phyloP scores from a whole-genome alignment of 2,329 filamentous ascomycete genomes.

The Diaporthe sp. region DNA sequence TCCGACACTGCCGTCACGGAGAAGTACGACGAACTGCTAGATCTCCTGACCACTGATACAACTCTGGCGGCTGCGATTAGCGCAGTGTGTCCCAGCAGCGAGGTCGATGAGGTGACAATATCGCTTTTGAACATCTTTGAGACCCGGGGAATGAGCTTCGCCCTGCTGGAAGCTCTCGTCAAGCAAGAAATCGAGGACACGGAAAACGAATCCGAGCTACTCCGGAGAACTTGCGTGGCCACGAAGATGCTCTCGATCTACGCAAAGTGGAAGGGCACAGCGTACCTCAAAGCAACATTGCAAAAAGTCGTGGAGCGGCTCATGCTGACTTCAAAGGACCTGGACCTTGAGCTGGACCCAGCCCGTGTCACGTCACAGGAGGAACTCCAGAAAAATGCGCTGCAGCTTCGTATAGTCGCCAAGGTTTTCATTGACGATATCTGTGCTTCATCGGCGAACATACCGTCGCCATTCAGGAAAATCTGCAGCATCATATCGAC shows the following conservation, averaged over 20 bases:
- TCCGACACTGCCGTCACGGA: slow-evolving; percentile 77
- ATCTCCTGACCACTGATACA: slow-evolving; percentile 74
- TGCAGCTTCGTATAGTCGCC: slow-evolving; percentile 76
- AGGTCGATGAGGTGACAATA: slow-evolving; percentile 78
- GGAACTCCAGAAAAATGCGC: slow-evolving; percentile 75
- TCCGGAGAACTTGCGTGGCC: slow-evolving; percentile 78
- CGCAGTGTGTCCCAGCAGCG: slow-evolving; percentile 75
- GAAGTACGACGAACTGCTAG: slow-evolving; percentile 75
- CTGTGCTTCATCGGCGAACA: slow-evolving; percentile 71
- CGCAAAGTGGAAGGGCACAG: slow-evolving; percentile 78
- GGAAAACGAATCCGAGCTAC: slow-evolving; percentile 78
- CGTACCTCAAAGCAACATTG: slow-evolving; percentile 74
- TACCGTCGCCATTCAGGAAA: slow-evolving; percentile 74
- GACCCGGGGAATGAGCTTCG: slow-evolving; percentile 73
- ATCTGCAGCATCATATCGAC: slow-evolving; percentile 78
- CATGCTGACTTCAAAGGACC: slow-evolving; percentile 75
- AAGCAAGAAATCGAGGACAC: slow-evolving; percentile 76
- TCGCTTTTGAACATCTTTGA: slow-evolving; percentile 80
- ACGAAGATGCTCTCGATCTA: slow-evolving; percentile 81
- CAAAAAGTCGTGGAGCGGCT: slow-evolving; percentile 77
- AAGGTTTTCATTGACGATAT: slow-evolving; percentile 82
- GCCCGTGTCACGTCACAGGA: slow-evolving; percentile 71
- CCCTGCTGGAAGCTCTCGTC: slow-evolving; percentile 75
- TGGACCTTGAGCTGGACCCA: slow-evolving; percentile 78
- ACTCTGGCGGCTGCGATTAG: slow-evolving; percentile 75